Percentiles rank a stretch among this genome's conserved stretches.
These are phyloP conservation scores for Cladosporium austrohemisphaericum DNA, from an alignment of 2,329 filamentous ascomycete genomes.

Conservation along the genomic window DNA sequence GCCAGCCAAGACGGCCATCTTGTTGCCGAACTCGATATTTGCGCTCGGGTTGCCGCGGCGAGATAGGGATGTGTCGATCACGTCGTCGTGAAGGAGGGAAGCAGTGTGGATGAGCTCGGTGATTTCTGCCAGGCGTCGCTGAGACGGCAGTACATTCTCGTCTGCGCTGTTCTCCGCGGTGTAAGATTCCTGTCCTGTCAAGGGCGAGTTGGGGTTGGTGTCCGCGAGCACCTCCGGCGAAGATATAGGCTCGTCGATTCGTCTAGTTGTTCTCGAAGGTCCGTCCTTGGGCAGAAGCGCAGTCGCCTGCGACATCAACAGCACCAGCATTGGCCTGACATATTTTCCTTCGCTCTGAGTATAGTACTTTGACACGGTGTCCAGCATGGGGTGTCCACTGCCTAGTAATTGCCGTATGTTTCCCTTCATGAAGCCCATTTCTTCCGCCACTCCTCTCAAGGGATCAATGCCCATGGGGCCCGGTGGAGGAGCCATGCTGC, in stretches of 20 bases:
- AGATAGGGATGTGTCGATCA: slow-evolving; percentile 87
- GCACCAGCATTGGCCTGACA: slow-evolving; percentile 86
- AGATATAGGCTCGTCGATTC: slow-evolving; percentile 59
- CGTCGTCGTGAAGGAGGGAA: slow-evolving; percentile 94
- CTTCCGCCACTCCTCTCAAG: slow-evolving; percentile 83
- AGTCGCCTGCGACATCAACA: slow-evolving; percentile 94
- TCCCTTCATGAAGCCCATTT: slow-evolving; percentile 92
- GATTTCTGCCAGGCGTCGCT: slow-evolving; percentile 89
- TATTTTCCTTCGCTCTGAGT: slow-evolving; percentile 96
- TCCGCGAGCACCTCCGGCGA: slow-evolving; percentile 66
- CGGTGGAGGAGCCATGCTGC: slow-evolving; percentile 54
- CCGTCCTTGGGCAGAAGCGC: slow-evolving; percentile 65
- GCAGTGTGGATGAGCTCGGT: slow-evolving; percentile 97
- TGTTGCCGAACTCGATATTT: slow-evolving; percentile 95
- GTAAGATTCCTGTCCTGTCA: slow-evolving; percentile 37
- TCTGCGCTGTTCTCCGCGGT: slow-evolving; percentile 43
- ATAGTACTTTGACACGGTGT: slow-evolving; percentile 97
- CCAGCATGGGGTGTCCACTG: slow-evolving; percentile 88
- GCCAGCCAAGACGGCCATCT: slow-evolving; percentile 97
- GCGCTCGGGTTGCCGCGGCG: slow-evolving; percentile 81
- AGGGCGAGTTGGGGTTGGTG: slow-evolving; percentile 67
- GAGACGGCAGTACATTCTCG: slow-evolving; percentile 74
- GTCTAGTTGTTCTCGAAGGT: slow-evolving; percentile 24
- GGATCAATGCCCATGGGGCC: slow-evolving; percentile 77
- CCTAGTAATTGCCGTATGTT: slow-evolving; percentile 92